Base-by-base conservation (phyloP, 345 rosid species). In the Aegle marmelos region DNA sequence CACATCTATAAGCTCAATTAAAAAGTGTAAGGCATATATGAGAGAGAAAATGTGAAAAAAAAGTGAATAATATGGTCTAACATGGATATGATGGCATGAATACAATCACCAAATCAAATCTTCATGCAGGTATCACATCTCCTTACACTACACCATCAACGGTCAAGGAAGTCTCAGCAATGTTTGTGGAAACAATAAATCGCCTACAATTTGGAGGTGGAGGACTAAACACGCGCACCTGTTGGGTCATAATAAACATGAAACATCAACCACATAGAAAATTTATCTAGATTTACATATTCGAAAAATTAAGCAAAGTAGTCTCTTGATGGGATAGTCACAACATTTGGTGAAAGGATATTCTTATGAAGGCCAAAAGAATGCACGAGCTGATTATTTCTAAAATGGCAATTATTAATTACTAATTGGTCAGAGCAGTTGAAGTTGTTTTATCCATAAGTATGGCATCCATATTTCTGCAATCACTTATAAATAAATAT, bases 101-200 rank as follows among this genome's bases (percentile, higher is more conserved):
- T 31, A 50, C 72, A 81, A 79, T 57, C 77, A 63, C 70, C 57
- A 76, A 69, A 66, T 74, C 48, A 76, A 76, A 36, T 56, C 30
- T 67, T 50, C 45, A 67, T 4, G 13, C 66, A 84, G 78, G 83
- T 67, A 77, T 78, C 39, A 80, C 79, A 78, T 82, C 76, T 80
- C 79, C 99, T 92, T 96, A 96, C 99, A 92, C 99, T 77, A 96
- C 98, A 24, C 98, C 99, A 75, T 96, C 99, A 78, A 96, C 98
- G 34, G 99, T 96, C 77, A 96, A 88, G 76, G 98, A 96, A 86
- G 99, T 96, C 84, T 96, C 99, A 63, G 97, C 99, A 79, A 96
- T 94, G 81, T 96, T 96, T 74, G 98, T 96, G 70, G 98, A 87
- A 86, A 96, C 94, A 54, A 94, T 91, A 82, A 96, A 94, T 68